Evolutionary conservation across 2,329 filamentous ascomycete genomes (phyloP), one percentile per base, ranked within the genome.

Genomic region (Aspergillus amoenus): DNA sequence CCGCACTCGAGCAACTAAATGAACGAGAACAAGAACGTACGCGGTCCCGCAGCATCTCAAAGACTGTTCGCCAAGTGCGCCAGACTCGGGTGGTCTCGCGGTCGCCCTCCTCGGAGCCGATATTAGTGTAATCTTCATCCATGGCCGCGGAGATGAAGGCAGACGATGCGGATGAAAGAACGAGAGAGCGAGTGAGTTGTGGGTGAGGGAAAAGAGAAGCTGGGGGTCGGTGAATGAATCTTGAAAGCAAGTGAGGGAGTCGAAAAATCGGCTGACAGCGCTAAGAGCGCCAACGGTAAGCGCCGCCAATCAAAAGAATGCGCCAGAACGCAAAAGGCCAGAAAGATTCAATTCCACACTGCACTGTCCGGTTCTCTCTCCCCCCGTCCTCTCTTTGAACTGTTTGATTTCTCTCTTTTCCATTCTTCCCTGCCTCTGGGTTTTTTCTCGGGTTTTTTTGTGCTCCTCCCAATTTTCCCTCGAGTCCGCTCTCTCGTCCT

Each of bases 41-140:
- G 74, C 93, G 81, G 76, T 97, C 94, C 61, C 84, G 82, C 67
- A 94, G 88, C 93, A 99, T 96, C 82, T 99, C 91, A 76, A 96
- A 91, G 48, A 92, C 87, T 8, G 94, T 99, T 76, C 87, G 87
- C 86, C 91, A 95, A 68, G 93, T 91, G 76, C 93, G 90, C 93
- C 94, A 99, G 66, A 97, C 85, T 72, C 90, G 87, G 63, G 85
- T 82, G 68, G 75, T 74, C 64, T 77, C 73, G 63, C 70, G 71
- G 58, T 74, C 70, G 55, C 73, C 72, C 37, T 77, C 75, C 32
- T 66, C 68, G 17, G 22, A 18, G 55, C 72, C 72, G 57, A 69
- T 64, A 52, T 64, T 68, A 30, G 27, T 30, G 32, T 68, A 70
- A 40, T 76, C 73, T 21, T 73, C 74, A 52, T 78, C 75, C 75